Base-by-base conservation (phyloP, 768 basidiomycete genomes). In the Leccinum obscurum region DNA sequence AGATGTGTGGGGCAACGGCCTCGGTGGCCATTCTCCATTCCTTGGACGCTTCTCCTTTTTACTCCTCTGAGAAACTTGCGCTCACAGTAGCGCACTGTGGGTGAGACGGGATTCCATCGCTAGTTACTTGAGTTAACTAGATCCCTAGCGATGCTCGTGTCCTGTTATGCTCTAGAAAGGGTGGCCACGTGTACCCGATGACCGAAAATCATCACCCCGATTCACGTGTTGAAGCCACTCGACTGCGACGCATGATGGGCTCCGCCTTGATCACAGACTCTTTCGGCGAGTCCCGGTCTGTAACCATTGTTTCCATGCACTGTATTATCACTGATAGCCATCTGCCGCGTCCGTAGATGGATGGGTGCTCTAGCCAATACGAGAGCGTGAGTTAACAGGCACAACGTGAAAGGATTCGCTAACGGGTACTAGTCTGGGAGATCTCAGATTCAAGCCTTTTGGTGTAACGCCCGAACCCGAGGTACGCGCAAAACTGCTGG, bases 131-230 rank as follows among this genome's bases (percentile, higher is more conserved):
- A 46, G 56, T 52, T 67, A 39, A 68, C 64, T 24, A 57, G 61
- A 6, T 35, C 22, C 32, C 48, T 65, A 95, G 95, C 6, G 95
- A 98, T 73, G 96, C 95, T 2, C 85, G 93, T 39, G 92, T 95
- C 5, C 72, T 98, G 13, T 76, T 99, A 44, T 92, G 92, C 60
- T 81, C 88, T 6, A 86, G 87, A 0, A 76, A 87, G 20, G 84
- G 83, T 32, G 95, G 94, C 1, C 76, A 80, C 50, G 92, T 88
- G n/a, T 77, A 83, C 51, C 84, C 92, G 2, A 90, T 98, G 84
- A 97, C 97, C 0, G 93, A 98, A 76, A 88, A 85, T 30, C 97
- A 99, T 70, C 96, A 98, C 71, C 90, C 94, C n/a, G 96, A 98
- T 66, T 83, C 92, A 24, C 87, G 87, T 35, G 81, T 92, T 10